Evolutionary conservation across 2,329 filamentous ascomycete genomes (phyloP), one percentile per base, ranked within the genome.

Genomic region (Fusarium torulosum): DNA sequence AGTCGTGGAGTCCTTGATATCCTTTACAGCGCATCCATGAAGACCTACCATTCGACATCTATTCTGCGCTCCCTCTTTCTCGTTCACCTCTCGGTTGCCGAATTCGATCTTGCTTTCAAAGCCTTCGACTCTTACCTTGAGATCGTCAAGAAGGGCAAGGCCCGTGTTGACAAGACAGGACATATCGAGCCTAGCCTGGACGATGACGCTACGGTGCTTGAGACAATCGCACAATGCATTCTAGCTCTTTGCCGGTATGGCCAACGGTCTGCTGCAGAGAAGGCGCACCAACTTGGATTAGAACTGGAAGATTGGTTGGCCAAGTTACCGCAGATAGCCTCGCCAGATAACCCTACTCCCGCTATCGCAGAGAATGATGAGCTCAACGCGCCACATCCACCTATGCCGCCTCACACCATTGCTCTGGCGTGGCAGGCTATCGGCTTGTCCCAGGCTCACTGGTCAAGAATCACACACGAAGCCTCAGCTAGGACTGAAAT

Each of bases 21-120:
- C 27, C 84, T 99, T 8, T 99, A 98, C 78, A 91, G 91, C 38
- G 93, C 94, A 21, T 93, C 95, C 9, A 93, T 91, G 11, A 97
- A 96, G 78, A 97, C 94, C 0, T 99, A 96, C 75, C 96, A 99
- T 79, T 99, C 96, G 2, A 97, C 95, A 2, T 83, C 93, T 11
- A 92, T 98, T 64, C 82, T 99, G 29, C 87, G 95, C 59, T 88
- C 94, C 72, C 84, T 99, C 1, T 98, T 98, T 75, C 90, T 89
- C 13, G 91, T 97, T 3, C 96, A 99, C 77, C 84, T 95, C 19
- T 88, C 93, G 4, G 84, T 97, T 19, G 93, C 94, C 10, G 95
- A 99, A 71, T 98, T 97, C 69, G 93, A 97, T 56, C 82, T 98
- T 47, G 94, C 94, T 2, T 90, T 97, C 77, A 94, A 94, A 75